Percentiles rank a stretch among this genome's conserved stretches.
phyloP scores from a whole-genome alignment of 2,329 filamentous ascomycete species.

The Trichophaea hybrida region DNA sequence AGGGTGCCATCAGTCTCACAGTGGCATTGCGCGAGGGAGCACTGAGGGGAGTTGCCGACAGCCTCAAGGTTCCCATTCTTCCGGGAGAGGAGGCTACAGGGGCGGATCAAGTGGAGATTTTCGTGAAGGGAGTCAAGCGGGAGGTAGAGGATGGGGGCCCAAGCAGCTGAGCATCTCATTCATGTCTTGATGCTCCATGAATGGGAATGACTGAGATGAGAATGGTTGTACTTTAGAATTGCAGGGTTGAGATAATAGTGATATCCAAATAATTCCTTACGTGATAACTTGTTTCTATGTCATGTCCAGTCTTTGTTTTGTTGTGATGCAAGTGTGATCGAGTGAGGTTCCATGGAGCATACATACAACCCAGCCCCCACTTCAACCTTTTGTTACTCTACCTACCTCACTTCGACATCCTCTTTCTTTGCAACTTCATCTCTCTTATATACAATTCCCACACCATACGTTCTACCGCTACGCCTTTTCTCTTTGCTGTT shows the following conservation, averaged over 20 bases:
- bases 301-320: too few species aligned
- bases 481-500: neutral
- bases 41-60: conserved; percentile 76
- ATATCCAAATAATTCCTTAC: too few species aligned
- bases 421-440: neutral
- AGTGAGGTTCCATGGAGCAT: too few species aligned
- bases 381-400: too few species aligned
- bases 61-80: conserved; percentile 62
- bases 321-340: too few species aligned
- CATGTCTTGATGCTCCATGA: neutral
- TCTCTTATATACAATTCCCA: neutral
- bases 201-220: too few species aligned
- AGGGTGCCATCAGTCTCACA: conserved; percentile 72
- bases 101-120: conserved; percentile 76
- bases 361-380: too few species aligned
- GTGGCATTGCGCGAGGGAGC: conserved; percentile 82
- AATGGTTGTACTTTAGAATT: too few species aligned
- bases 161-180: neutral
- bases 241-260: too few species aligned
- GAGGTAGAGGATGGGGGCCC: conserved; percentile 46
- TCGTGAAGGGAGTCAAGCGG: conserved; percentile 76
- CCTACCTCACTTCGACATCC: neutral
- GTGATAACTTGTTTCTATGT: too few species aligned
- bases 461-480: neutral
- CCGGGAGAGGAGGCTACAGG: conserved; percentile 46